Percentiles rank a stretch among this genome's conserved stretches.
Evolutionary conservation across 768 basidiomycete species (phyloP).

Genomic region (Collybia mongolica): DNA sequence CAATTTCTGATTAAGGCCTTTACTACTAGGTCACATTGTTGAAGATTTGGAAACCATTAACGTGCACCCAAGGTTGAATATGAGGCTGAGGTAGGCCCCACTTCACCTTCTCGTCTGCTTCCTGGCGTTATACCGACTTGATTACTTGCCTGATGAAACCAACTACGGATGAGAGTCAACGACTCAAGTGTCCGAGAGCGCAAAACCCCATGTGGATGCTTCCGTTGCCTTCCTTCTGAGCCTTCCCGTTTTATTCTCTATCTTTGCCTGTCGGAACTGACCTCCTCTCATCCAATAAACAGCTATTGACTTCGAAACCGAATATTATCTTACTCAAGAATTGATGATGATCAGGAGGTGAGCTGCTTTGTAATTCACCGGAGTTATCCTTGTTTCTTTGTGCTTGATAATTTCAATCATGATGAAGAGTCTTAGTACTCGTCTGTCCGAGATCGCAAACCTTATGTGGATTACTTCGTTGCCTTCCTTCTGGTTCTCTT

Average conservation of each 20-base stretch:
- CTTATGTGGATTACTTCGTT: constrained; percentile 52
- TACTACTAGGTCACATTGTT: too few relatives aligned
- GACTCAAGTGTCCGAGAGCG: constrained; percentile 31
- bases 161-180: constrained; percentile 11
- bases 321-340: neutral
- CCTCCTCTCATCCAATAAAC: neutral
- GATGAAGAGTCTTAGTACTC: constrained; percentile 13
- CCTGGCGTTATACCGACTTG: too few relatives aligned
- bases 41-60: too few relatives aligned
- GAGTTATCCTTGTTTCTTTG: too few relatives aligned
- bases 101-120: too few relatives aligned
- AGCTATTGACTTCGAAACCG: neutral
- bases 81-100: too few relatives aligned
- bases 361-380: neutral
- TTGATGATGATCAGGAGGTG: neutral
- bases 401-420: too few relatives aligned
- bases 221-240: constrained; percentile 71
- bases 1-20: too few relatives aligned
- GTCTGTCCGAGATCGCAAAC: constrained; percentile 19
- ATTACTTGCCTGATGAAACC: constrained; percentile 2
- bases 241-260: neutral
- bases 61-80: too few relatives aligned
- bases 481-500: constrained; percentile 51
- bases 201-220: constrained; percentile 51
- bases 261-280: constrained; percentile 1